Evolutionary conservation across 1,284 basidiomycete genomes (phyloP).

Genomic region (Ceratorhiza oryzae-sativae): DNA sequence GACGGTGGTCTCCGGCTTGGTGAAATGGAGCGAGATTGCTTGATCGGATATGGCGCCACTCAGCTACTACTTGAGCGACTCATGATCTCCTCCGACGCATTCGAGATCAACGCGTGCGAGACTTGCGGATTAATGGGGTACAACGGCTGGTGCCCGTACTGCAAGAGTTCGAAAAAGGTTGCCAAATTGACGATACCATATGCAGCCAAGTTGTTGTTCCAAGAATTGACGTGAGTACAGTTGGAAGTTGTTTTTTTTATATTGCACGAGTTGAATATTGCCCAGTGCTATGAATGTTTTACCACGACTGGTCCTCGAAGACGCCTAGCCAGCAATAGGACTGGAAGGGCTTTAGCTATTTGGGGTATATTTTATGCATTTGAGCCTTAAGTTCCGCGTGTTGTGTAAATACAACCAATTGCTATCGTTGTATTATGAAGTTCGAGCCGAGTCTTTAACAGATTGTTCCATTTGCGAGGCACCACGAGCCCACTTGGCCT

Average conservation of each 20-base stretch:
- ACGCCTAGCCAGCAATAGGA: slow-evolving; percentile 47
- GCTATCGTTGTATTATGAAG: too few species aligned
- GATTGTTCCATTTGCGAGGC: too few species aligned
- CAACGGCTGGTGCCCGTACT: slow-evolving; percentile 94
- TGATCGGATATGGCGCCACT: slow-evolving; percentile 95
- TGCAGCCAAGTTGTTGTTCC: slow-evolving; percentile 95
- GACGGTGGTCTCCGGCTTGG: slow-evolving; percentile 97
- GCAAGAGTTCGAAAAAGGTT: slow-evolving; percentile 96
- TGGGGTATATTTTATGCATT: too few species aligned
- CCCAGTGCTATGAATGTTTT: slow-evolving; percentile 96
- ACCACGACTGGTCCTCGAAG: slow-evolving; percentile 82
- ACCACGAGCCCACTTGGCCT: too few species aligned
- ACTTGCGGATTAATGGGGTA: slow-evolving; percentile 96
- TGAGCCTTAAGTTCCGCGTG: too few species aligned
- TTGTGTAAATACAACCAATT: too few species aligned
- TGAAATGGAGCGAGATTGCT: slow-evolving; percentile 99
- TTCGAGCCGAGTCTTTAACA: too few species aligned
- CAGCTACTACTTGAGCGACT: slow-evolving; percentile 94
- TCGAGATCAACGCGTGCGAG: slow-evolving; percentile 96
- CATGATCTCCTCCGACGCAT: slow-evolving; percentile 98
- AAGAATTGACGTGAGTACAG: slow-evolving; percentile 60
- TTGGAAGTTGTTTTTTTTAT: background rate
- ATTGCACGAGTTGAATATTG: background rate
- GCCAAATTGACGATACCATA: slow-evolving; percentile 98
- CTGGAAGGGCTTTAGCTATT: too few species aligned